A percentile compares a stretch with the other conserved stretches of the same genome.
Conservation (phyloP, 768 basidiomycete species). For the Boletus rubropictus region DNA sequence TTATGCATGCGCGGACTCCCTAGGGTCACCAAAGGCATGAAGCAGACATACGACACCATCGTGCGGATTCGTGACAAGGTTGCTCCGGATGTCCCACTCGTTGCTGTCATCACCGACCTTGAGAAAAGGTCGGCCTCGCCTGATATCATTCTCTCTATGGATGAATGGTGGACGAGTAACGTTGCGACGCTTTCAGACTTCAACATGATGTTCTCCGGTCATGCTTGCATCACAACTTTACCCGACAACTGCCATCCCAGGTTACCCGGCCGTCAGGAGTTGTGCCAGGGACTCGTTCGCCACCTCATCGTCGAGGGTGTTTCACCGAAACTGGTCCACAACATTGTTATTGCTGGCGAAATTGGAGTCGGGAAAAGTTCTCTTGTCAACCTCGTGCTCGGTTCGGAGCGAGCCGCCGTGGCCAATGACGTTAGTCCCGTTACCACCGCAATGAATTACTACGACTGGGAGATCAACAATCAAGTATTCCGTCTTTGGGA, state of each 20-base stretch:
- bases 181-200: constrained; percentile 19
- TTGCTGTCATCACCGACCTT: constrained; percentile 29
- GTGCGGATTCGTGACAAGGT: constrained; percentile 17
- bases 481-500: constrained; percentile 25
- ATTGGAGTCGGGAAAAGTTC: constrained; percentile 28
- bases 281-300: constrained; percentile 15
- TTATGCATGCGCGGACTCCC: constrained; percentile 26
- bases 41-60: constrained; percentile 24
- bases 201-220: constrained; percentile 31
- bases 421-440: constrained; percentile 16
- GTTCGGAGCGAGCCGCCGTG: constrained; percentile 15
- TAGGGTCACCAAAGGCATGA: constrained; percentile 24
- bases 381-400: constrained; percentile 24
- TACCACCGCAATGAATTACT: constrained; percentile 10
- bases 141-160: constrained; percentile 25
- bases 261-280: constrained; percentile 14
- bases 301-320: constrained; percentile 14
- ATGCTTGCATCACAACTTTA: constrained; percentile 21
- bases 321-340: constrained; percentile 19
- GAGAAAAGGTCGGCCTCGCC: constrained; percentile 22
- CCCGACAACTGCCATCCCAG: constrained; percentile 20
- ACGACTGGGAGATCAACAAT: constrained; percentile 11
- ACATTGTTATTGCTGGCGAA: constrained; percentile 24
- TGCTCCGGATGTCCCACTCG: constrained; percentile 18
- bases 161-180: constrained; percentile 38